Conservation (phyloP, 148 eudicot species). For the Chenopodium album region DNA sequence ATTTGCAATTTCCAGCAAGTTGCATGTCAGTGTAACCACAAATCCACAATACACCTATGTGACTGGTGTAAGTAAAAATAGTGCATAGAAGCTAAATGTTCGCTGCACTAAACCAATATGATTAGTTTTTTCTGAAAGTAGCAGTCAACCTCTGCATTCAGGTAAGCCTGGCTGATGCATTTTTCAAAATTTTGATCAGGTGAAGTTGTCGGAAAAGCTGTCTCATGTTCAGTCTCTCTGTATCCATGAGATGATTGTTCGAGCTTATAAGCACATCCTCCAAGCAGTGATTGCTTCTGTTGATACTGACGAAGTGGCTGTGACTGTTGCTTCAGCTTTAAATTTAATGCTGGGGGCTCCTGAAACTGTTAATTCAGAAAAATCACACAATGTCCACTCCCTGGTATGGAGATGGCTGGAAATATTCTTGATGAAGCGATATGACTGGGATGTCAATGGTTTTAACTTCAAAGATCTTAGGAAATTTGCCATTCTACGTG, state of each 20-base stretch:
- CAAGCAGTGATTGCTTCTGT: conserved; percentile 94
- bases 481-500: conserved; percentile 92
- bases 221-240: conserved; percentile 99
- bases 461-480: conserved; percentile 80
- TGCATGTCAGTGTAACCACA: background rate
- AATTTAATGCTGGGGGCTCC: conserved; percentile 88
- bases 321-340: conserved; percentile 69
- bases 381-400: conserved; percentile 47
- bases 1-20: too few relatives aligned
- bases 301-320: conserved; percentile 64
- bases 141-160: background rate
- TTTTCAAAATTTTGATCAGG: conserved; percentile 48
- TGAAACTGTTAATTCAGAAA: conserved; percentile 39
- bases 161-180: conserved; percentile 1
- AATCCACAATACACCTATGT: background rate
- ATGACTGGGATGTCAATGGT: conserved; percentile 82
- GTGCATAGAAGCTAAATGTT: background rate
- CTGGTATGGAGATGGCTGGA: conserved; percentile 85
- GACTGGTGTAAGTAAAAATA: background rate
- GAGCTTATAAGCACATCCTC: conserved; percentile 95
- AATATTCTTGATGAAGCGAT: conserved; percentile 72
- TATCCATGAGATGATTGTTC: conserved; percentile 98
- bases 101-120: background rate
- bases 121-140: background rate
- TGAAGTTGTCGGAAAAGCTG: conserved; percentile 89